Conservation (phyloP, 2,329 filamentous ascomycete genomes). For the Aspergillus sojae region DNA sequence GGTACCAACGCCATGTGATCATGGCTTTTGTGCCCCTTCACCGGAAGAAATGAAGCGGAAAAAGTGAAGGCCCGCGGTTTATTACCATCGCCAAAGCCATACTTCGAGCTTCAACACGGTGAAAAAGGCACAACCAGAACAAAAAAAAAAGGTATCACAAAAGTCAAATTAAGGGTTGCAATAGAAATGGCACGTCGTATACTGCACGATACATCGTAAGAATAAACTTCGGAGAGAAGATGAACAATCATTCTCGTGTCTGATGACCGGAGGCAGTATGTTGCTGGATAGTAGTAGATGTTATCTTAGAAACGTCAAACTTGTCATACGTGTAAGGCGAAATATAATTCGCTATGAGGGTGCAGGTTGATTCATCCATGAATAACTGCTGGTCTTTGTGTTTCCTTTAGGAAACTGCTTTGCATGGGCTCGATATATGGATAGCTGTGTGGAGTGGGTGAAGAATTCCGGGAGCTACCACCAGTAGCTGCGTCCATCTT, state of each 20-base stretch:
- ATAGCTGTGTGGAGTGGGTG: slow-evolving; percentile 27
- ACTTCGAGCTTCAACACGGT: slow-evolving; percentile 14
- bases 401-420: slow-evolving; percentile 27
- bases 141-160: slow-evolving; percentile 10
- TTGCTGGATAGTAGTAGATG: slow-evolving; percentile 1
- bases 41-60: slow-evolving; percentile 3
- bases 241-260: not conserved
- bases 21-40: slow-evolving; percentile 5
- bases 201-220: not conserved
- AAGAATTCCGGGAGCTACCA: slow-evolving; percentile 1
- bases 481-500: slow-evolving; percentile 22
- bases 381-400: slow-evolving; percentile 30
- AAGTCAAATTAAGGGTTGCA: not conserved
- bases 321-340: not conserved
- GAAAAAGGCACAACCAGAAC: not conserved
- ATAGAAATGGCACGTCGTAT: not conserved
- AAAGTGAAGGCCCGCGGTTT: slow-evolving; percentile 33
- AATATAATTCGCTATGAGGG: not conserved
- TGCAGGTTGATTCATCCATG: slow-evolving; percentile 27
- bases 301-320: slow-evolving; percentile 17
- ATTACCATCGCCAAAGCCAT: slow-evolving; percentile 37
- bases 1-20: slow-evolving; percentile 11
- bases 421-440: slow-evolving; percentile 20
- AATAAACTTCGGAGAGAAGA: not conserved
- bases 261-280: not conserved